Evolutionary conservation across 139 green algal genomes (phyloP).

Genomic region (Zygnema circumcarinatum): DNA sequence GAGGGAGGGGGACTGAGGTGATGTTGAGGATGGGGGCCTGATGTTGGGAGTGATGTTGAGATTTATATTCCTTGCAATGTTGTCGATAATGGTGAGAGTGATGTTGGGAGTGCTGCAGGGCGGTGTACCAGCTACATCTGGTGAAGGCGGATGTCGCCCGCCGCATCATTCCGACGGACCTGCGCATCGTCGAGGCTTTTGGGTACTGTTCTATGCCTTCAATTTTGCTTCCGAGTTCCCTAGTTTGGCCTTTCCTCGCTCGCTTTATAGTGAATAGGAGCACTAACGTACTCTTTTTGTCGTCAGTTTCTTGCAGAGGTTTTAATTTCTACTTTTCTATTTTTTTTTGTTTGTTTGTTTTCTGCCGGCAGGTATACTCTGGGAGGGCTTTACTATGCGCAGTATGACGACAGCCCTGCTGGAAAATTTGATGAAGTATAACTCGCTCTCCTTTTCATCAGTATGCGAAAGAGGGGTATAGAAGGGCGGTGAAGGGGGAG

Average conservation of each 20-base stretch:
- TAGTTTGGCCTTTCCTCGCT: not conserved
- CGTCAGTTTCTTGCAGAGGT: not conserved
- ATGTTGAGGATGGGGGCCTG: no score
- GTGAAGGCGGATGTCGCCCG: slow-evolving; percentile 44
- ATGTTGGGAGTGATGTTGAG: no score
- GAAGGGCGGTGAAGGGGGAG: not conserved
- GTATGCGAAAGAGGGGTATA: not conserved
- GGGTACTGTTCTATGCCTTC: slow-evolving; percentile 64
- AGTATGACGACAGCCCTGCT: slow-evolving; percentile 88
- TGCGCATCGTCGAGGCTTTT: slow-evolving; percentile 83
- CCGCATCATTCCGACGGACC: slow-evolving; percentile 44
- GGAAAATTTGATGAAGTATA: slow-evolving; percentile 89
- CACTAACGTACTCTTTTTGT: not conserved
- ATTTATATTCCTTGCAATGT: no score
- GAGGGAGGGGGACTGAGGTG: no score
- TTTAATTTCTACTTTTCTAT: no score
- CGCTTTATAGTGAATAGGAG: not conserved
- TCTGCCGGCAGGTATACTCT: slow-evolving; percentile 81
- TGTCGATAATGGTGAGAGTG: no score
- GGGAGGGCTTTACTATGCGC: slow-evolving; percentile 90
- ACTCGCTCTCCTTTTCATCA: not conserved
- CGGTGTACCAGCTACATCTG: slow-evolving; percentile 55
- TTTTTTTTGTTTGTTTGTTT: no score
- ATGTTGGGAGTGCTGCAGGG: no score
- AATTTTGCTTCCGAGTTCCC: not conserved